These are phyloP conservation scores for Phytophthora ramorum DNA, from an alignment of 352 stramenopile species.

Conservation along the genomic window DNA sequence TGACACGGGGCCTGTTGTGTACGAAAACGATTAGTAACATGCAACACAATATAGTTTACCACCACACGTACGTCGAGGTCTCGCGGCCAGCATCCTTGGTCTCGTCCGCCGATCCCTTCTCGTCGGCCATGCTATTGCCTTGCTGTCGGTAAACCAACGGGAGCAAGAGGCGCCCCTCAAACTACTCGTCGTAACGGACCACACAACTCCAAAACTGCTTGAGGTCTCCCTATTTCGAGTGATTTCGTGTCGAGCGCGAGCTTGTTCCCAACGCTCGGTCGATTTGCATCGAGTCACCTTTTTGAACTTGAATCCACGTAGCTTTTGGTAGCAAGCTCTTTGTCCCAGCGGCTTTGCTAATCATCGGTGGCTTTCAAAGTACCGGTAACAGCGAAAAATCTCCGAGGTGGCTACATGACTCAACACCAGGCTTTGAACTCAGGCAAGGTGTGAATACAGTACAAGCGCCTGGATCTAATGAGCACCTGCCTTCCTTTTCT, in stretches of 20 bases:
- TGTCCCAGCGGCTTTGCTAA: neutral
- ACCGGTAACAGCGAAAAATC: neutral
- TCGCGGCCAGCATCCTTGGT: constrained; percentile 32
- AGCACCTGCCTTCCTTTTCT: neutral
- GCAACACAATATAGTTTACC: neutral
- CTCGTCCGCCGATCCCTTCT: constrained; percentile 36
- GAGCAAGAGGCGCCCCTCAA: constrained; percentile 14
- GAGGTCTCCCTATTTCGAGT: constrained; percentile 15
- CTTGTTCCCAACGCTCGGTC: neutral
- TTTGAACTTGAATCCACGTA: too few relatives aligned
- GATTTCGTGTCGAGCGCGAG: neutral
- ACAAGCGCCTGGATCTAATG: neutral
- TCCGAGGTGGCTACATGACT: constrained; percentile 3
- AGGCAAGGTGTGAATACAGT: constrained; percentile 1
- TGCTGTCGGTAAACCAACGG: neutral
- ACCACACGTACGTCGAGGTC: constrained; percentile 26
- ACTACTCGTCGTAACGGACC: constrained; percentile 21
- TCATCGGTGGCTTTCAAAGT: neutral
- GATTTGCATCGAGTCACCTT: neutral
- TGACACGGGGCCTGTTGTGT: constrained; percentile 27
- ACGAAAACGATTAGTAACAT: neutral
- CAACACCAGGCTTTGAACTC: neutral
- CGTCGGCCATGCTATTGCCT: constrained; percentile 37
- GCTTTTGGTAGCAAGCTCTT: neutral
- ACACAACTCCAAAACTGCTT: constrained; percentile 10